Evolutionary conservation across 768 basidiomycete species (phyloP), one percentile per base, ranked within the genome.

Genomic region (Suillus subalutaceus): DNA sequence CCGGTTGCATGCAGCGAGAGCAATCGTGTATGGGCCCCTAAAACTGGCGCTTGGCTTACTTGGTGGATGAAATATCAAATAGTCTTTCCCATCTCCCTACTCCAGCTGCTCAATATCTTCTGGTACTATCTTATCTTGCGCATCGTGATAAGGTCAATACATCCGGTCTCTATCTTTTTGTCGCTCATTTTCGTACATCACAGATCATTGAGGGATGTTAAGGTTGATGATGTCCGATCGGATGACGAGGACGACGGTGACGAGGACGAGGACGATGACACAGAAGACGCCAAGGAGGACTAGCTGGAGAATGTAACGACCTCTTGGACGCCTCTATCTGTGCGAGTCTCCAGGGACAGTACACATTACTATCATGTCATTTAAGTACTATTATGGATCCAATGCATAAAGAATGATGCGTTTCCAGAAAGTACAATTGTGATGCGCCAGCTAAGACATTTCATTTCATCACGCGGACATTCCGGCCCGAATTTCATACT

Each of bases 111-210:
- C 71, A 98, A 98, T 74, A 66, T 97, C 32, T 97, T 97, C 83
- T 98, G 96, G 96, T 97, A 93, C 76, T 88, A 83, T 78, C 82
- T 95, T 35, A 95, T 98, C 75, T 77, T 85, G 75, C 88, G 94
- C 63, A 90, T 97, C 62, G 81, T 91, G 18, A 77, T 84, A 59
- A 84, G 91, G 93, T 94, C 68, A 53, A 26, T 88, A 80, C 53
- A 38, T n/a, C 18, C 37, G 32, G 2, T 15, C 20, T 18, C 64
- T 35, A 43, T 23, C 60, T 62, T 23, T 40, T 66, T 23, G n/a
- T 46, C 52, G 50, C 64, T 72, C 38, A 75, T 57, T 60, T 18
- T 62, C 2, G 15, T 52, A 15, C 20, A 46, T 52, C 18, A n/a
- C 66, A 94, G 92, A 56, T 88, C 88, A 6, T 43, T 93, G 35